Base-by-base conservation (phyloP, 2,329 filamentous ascomycete species). In the Camptophora hylomeconis region DNA sequence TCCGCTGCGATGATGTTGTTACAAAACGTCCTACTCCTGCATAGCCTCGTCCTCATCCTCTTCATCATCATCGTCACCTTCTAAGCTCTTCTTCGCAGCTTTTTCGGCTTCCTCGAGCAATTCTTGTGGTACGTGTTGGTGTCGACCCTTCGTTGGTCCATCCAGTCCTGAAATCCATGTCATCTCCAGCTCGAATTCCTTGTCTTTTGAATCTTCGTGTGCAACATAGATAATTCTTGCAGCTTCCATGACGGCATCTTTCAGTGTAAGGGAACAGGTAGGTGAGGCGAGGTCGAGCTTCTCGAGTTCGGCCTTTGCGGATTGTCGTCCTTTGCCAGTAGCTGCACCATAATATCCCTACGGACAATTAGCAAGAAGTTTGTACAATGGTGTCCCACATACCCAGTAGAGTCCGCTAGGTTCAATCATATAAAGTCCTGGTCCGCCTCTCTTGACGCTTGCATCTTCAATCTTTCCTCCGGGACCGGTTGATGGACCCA, bases 131-230 rank as follows among this genome's bases (percentile, higher is more conserved):
- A 98, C 89, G 58, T 92, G 83, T 57, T 87, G 70, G 53, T 98
- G 89, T 47, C 77, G 74, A 39, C 89, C 89, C 63, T 92, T 87
- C 39, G 86, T 95, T 19, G 86, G 84, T 4, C 86, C 87, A 42
- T 80, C 72, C 26, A 75, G 58, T 30, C 69, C 72, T 57, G 84
- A 94, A 56, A 95, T 81, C 89, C 89, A 98, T 35, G 82, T 92
- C 84, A 98, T 92, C 65, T 98, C 89, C 36, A 98, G 67, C 72
- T 98, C 89, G 50, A 95, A 98, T 42, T 95, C 89, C 68, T 98
- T 98, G 62, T 95, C 89, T 65, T 95, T 95, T 68, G 87, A 95
- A 57, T 98, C 89, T 57, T 95, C 89, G 54, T 98, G 89, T 26
- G 87, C 86, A 36, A 93, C 74, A 56, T 94, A 92, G 59, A 98